Conservation (phyloP, 1,284 basidiomycete genomes). For the Trametes versicolor region DNA sequence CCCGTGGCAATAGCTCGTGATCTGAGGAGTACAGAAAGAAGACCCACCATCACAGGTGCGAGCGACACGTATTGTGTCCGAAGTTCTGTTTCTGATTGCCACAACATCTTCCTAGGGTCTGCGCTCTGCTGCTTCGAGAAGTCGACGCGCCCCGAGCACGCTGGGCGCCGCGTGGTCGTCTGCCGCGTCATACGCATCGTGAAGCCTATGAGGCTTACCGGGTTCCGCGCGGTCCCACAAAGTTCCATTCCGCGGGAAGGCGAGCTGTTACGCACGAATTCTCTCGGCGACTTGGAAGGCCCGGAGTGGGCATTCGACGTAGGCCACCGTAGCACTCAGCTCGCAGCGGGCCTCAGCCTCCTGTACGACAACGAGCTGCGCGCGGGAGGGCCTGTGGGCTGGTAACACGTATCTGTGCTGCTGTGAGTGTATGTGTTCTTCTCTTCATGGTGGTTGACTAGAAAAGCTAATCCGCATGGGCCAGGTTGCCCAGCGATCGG, state of each 20-base stretch:
- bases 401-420: neutral
- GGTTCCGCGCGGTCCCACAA: too few relatives aligned
- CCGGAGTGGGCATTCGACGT: neutral
- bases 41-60: neutral
- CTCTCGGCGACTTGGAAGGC: neutral
- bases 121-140: neutral
- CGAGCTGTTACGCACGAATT: neutral
- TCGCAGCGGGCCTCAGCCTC: neutral
- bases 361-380: neutral
- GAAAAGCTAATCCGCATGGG: too few relatives aligned
- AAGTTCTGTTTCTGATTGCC: neutral
- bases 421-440: too few relatives aligned
- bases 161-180: neutral
- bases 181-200: neutral
- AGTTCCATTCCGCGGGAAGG: neutral
- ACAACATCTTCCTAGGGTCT: neutral
- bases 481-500: too few relatives aligned
- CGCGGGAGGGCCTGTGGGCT: slow-evolving; percentile 1
- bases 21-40: neutral
- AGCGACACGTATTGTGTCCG: too few relatives aligned
- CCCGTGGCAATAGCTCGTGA: too few relatives aligned
- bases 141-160: neutral
- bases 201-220: neutral
- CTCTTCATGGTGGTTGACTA: too few relatives aligned
- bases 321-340: neutral